Evolutionary conservation across 73 alveolate species (phyloP), one percentile per base, ranked within the genome.

Genomic region (Tetrahymena borealis): DNA sequence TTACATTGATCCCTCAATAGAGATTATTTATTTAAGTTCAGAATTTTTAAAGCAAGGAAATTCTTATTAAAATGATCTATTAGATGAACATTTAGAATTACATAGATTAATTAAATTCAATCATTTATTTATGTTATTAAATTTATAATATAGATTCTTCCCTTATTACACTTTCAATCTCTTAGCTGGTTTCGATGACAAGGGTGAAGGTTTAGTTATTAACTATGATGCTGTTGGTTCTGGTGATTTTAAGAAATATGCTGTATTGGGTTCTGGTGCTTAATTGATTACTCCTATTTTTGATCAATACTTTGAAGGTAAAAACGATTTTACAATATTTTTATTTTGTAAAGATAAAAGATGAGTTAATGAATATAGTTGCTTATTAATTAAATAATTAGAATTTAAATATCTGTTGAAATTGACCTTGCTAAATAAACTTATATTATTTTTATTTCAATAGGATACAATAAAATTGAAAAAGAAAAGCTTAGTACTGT

Each of bases 61-160:
- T n/a, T n/a, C n/a, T n/a, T n/a, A n/a, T n/a, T n/a, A n/a, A n/a
- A n/a, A n/a, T n/a, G n/a, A n/a, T n/a, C n/a, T n/a, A n/a, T n/a
- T n/a, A n/a, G n/a, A n/a, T n/a, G n/a, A n/a, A n/a, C n/a, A n/a
- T 60, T 60, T 60, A n/a, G 85, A 60, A 60, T 6, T n/a, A 24
- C 2, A n/a, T 15, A 60, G 18, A 0, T 24, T 60, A 13, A 13
- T 0, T 24, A 24, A 20, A 24, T 39, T 39, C 7, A 60, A 20
- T 12, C n/a, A 60, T 24, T 20, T 28, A 20, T 60, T 60, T 28
- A 4, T 39, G 12, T 60, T 98, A 97, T 91, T 95, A 95, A n/a
- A 96, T n/a, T n/a, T n/a, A n/a, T n/a, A n/a, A n/a, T n/a, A 99
- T 91, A 97, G 99, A 95, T 98, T 97, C 97, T 97, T 98, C 98